Conservation (phyloP, 352 stramenopile genomes). For the Lagenidium giganteum region DNA sequence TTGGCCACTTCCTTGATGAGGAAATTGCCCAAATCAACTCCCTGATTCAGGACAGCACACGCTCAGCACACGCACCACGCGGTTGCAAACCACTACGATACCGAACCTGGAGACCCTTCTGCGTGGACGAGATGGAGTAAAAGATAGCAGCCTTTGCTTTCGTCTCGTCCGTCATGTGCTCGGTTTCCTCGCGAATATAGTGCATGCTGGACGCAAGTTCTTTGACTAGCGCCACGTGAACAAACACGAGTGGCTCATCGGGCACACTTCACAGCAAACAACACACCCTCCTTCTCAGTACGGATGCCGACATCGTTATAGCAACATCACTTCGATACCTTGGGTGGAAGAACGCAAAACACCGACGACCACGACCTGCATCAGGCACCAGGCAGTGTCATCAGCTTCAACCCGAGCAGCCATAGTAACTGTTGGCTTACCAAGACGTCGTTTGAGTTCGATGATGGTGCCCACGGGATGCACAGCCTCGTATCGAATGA, state of each 20-base stretch:
- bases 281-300: constrained; percentile 1
- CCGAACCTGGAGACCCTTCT: constrained; percentile 80
- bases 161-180: constrained; percentile 50
- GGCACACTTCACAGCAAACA: constrained; percentile 43
- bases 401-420: too few species aligned
- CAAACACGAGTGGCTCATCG: constrained; percentile 92
- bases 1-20: constrained; percentile 95
- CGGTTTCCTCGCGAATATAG: constrained; percentile 81
- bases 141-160: constrained; percentile 87
- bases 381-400: too few species aligned
- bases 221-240: constrained; percentile 91
- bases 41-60: constrained; percentile 22
- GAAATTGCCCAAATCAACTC: constrained; percentile 94
- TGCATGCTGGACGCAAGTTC: constrained; percentile 89
- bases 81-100: too few species aligned
- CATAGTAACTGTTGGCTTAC: too few species aligned
- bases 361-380: constrained; percentile 72
- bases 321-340: constrained; percentile 28
- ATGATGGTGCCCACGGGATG: constrained; percentile 92
- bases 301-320: background rate
- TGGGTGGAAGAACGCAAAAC: constrained; percentile 95
- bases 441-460: constrained; percentile 90
- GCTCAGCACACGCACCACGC: background rate
- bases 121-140: constrained; percentile 95
- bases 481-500: constrained; percentile 94